Evolutionary conservation across 139 green algal species (phyloP).

Genomic region (Chara braunii): DNA sequence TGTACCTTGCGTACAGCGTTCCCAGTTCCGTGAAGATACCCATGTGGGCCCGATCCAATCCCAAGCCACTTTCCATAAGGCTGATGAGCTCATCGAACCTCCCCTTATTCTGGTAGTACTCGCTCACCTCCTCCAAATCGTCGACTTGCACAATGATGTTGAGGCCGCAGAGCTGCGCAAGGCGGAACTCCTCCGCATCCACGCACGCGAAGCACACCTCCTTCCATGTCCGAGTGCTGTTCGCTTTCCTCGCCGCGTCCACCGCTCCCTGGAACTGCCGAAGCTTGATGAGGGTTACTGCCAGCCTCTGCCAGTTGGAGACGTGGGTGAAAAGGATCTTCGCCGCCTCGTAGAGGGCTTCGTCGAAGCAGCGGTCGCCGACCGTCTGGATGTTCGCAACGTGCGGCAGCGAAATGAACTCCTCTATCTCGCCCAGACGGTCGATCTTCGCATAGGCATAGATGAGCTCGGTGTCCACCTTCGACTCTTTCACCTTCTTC

Average conservation of each 20-base stretch:
- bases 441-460: slow-evolving; percentile 87
- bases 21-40: slow-evolving; percentile 99
- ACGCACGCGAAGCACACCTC: slow-evolving; percentile 97
- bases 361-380: slow-evolving; percentile 68
- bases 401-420: slow-evolving; percentile 81
- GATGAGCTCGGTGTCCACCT: slow-evolving; percentile 93
- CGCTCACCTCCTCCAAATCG: slow-evolving; percentile 86
- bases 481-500: slow-evolving; percentile 78
- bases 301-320: slow-evolving; percentile 88
- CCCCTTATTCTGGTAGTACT: slow-evolving; percentile 89
- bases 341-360: slow-evolving; percentile 87
- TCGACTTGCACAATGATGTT: slow-evolving; percentile 97
- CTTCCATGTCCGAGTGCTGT: slow-evolving; percentile 89
- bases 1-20: slow-evolving; percentile 77
- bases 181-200: slow-evolving; percentile 86
- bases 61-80: slow-evolving; percentile 93
- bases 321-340: slow-evolving; percentile 85
- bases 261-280: slow-evolving; percentile 82
- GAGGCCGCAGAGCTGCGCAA: slow-evolving; percentile 94
- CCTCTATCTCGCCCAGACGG: slow-evolving; percentile 81
- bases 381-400: slow-evolving; percentile 60
- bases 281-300: slow-evolving; percentile 82
- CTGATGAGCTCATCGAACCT: slow-evolving; percentile 87
- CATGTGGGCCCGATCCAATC: slow-evolving; percentile 97
- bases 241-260: slow-evolving; percentile 93